Conservation (phyloP, 208 protist species). For the Wallacemonas sp. region DNA sequence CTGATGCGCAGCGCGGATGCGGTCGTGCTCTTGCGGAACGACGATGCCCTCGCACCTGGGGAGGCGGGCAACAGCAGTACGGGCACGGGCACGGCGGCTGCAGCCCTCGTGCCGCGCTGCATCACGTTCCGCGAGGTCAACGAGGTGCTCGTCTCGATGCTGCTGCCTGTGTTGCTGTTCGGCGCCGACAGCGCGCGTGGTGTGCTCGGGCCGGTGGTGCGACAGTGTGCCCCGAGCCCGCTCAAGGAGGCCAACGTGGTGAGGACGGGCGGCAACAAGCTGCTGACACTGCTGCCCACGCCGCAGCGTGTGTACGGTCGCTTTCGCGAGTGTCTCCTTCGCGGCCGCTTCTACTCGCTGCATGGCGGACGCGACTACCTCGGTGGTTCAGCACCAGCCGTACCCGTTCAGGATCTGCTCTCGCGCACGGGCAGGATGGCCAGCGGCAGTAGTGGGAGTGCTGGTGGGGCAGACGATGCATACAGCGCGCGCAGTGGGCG, state of each 20-base stretch:
- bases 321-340: conserved; percentile 44
- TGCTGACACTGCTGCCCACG: conserved; percentile 71
- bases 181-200: conserved; percentile 24
- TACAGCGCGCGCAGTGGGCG: neutral
- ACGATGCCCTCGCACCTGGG: conserved; percentile 55
- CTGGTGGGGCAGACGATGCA: too few species aligned
- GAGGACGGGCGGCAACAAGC: conserved; percentile 47
- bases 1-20: conserved; percentile 64
- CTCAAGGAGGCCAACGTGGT: conserved; percentile 19
- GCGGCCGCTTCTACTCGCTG: conserved; percentile 54
- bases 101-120: conserved; percentile 45
- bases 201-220: conserved; percentile 35
- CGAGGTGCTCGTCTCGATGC: conserved; percentile 70
- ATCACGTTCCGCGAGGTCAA: conserved; percentile 83
- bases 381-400: conserved; percentile 52
- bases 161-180: conserved; percentile 76
- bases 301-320: conserved; percentile 72
- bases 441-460: neutral
- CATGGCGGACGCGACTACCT: conserved; percentile 51
- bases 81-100: neutral
- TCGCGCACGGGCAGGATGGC: conserved; percentile 24
- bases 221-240: conserved; percentile 31
- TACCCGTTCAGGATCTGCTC: conserved; percentile 54
- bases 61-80: conserved; percentile 30
- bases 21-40: conserved; percentile 78